Conservation (phyloP, 768 basidiomycete species). For the Asterophora parasitica region DNA sequence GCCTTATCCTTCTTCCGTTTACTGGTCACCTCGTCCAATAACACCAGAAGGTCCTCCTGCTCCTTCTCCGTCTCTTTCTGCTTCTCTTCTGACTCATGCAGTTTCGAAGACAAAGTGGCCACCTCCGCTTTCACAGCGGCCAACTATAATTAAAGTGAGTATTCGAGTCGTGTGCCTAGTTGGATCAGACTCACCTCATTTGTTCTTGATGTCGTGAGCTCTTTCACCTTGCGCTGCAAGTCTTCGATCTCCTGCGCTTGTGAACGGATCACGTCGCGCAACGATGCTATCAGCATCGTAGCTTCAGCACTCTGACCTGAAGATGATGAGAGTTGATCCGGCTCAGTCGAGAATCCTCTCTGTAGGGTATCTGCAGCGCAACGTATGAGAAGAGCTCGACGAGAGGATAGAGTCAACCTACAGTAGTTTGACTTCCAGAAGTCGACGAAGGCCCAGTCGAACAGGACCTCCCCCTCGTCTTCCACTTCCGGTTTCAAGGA, state of each 20-base stretch:
- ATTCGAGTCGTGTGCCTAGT: not conserved
- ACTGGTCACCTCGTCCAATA: slow-evolving; percentile 85
- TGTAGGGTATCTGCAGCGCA: slow-evolving; percentile 62
- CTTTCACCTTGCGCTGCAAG: slow-evolving; percentile 58
- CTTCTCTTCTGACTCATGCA: slow-evolving; percentile 55
- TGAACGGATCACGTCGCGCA: slow-evolving; percentile 77
- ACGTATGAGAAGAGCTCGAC: not conserved
- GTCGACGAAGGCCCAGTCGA: slow-evolving; percentile 97
- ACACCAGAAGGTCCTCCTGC: slow-evolving; percentile 90
- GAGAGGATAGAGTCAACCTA: slow-evolving; percentile 33
- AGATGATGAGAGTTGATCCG: slow-evolving; percentile 59
- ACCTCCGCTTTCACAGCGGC: slow-evolving; percentile 44
- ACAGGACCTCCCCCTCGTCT: slow-evolving; percentile 88
- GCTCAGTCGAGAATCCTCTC: slow-evolving; percentile 64
- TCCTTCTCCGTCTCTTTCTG: slow-evolving; percentile 88
- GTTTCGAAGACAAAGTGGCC: slow-evolving; percentile 37
- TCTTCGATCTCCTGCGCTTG: slow-evolving; percentile 78
- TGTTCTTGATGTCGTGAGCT: slow-evolving; percentile 23
- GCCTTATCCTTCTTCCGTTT: slow-evolving; percentile 86
- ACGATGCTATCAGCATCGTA: slow-evolving; percentile 74
- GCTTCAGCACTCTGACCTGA: slow-evolving; percentile 64
- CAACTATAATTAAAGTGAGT: slow-evolving; percentile 27
- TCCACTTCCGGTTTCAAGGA: slow-evolving; percentile 34
- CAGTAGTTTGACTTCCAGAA: slow-evolving; percentile 99
- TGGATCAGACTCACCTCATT: slow-evolving; percentile 33